A percentile compares a stretch with the other conserved stretches of the same genome.
phyloP scores from a whole-genome alignment of 805 yeast species.

The Suhomyces faveliae region DNA sequence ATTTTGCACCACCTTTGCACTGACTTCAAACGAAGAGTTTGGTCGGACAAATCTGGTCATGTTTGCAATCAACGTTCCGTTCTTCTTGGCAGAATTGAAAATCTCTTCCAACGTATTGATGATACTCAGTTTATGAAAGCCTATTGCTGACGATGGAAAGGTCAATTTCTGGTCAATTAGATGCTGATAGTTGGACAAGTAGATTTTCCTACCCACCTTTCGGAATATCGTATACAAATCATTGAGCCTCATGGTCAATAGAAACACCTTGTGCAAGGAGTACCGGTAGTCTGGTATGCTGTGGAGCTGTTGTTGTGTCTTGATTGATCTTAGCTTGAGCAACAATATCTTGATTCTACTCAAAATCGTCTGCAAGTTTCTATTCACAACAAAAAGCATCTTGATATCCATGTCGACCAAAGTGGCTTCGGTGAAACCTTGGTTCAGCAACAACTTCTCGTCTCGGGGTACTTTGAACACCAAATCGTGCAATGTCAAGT shows the following conservation, averaged over 20 bases:
- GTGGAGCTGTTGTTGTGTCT: slow-evolving; percentile 9
- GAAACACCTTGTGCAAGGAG: slow-evolving; percentile 47
- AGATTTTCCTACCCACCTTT: slow-evolving; percentile 47
- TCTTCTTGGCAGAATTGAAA: slow-evolving; percentile 46
- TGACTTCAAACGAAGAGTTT: slow-evolving; percentile 33
- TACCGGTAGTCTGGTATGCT: slow-evolving; percentile 34
- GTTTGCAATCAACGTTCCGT: slow-evolving; percentile 48
- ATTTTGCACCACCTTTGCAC: slow-evolving; percentile 37
- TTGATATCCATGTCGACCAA: slow-evolving; percentile 42
- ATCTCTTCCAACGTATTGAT: slow-evolving; percentile 33
- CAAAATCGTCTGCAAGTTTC: slow-evolving; percentile 27
- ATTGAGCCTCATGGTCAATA: slow-evolving; percentile 46
- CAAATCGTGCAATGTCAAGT: slow-evolving; percentile 23
- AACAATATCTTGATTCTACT: slow-evolving; percentile 21
- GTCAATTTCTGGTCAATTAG: slow-evolving; percentile 43
- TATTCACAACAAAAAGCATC: slow-evolving; percentile 26
- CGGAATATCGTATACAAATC: slow-evolving; percentile 49
- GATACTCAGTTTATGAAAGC: slow-evolving; percentile 29
- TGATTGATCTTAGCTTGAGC: slow-evolving; percentile 19
- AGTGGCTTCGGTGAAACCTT: slow-evolving; percentile 19
- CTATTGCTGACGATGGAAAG: slow-evolving; percentile 24
- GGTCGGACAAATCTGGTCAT: slow-evolving; percentile 46
- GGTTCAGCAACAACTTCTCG: slow-evolving; percentile 13
- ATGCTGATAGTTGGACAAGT: slow-evolving; percentile 42
- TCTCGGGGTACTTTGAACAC: slow-evolving; percentile 17